These are phyloP conservation scores for Mycena maculata DNA, from an alignment of 768 basidiomycete species.

Conservation along the genomic window DNA sequence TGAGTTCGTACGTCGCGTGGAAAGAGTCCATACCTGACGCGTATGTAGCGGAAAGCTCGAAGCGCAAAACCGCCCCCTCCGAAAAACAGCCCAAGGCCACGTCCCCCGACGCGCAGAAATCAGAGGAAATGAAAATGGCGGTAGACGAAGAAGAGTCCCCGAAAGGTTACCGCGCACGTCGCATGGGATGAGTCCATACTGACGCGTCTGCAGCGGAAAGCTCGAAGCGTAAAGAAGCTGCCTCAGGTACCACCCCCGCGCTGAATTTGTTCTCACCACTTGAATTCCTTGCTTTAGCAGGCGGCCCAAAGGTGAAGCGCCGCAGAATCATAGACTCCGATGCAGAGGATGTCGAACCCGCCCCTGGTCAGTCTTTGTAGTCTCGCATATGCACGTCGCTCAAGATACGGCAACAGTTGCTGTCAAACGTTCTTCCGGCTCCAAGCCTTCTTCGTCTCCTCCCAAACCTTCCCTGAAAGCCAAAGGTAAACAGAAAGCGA, in stretches of 20 bases:
- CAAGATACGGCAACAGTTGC: neutral
- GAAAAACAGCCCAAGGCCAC: conserved; percentile 51
- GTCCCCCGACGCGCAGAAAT: conserved; percentile 39
- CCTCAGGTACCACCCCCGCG: conserved; percentile 39
- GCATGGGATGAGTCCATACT: conserved; percentile 14
- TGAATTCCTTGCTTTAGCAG: conserved; percentile 38
- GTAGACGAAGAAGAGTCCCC: conserved; percentile 40
- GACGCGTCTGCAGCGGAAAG: conserved; percentile 46
- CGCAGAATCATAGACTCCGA: conserved; percentile 67
- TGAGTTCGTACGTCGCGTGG: conserved; percentile 32
- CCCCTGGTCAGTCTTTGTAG: conserved; percentile 17
- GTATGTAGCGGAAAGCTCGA: conserved; percentile 52
- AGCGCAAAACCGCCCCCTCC: conserved; percentile 56
- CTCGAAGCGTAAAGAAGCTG: conserved; percentile 53
- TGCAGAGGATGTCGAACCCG: conserved; percentile 55
- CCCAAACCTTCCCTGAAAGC: conserved; percentile 21
- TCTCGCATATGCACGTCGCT: neutral
- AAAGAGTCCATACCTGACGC: conserved; percentile 14
- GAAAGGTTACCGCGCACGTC: conserved; percentile 37
- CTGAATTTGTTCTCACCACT: too few relatives aligned
- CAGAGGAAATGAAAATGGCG: conserved; percentile 44
- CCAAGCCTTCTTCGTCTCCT: conserved; percentile 18
- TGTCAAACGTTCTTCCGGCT: conserved; percentile 15
- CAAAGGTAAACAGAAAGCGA: conserved; percentile 38
- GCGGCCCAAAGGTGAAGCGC: conserved; percentile 56